These are phyloP conservation scores for Calocybe indica DNA, from an alignment of 768 basidiomycete genomes.

Conservation along the genomic window DNA sequence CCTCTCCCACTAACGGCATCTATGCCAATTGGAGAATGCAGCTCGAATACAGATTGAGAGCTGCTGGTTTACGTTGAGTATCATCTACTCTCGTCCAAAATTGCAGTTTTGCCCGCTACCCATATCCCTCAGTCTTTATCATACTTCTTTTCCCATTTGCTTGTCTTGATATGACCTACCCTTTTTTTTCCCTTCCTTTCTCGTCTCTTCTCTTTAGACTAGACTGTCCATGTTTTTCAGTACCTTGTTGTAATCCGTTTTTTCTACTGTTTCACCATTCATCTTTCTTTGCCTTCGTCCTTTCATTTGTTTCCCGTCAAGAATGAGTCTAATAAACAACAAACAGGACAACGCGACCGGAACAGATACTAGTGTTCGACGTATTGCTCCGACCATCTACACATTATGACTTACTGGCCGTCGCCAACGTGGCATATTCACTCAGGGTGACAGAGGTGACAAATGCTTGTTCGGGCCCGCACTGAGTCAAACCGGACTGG, in stretches of 20 bases:
- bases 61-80: constrained; percentile 28
- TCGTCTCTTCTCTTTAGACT: not conserved
- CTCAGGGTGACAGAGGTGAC: too few relatives aligned
- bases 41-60: constrained; percentile 43
- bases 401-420: too few relatives aligned
- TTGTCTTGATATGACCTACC: not conserved
- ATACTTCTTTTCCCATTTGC: constrained; percentile 3
- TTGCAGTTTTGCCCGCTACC: constrained; percentile 1
- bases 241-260: not conserved
- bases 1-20: constrained; percentile 53
- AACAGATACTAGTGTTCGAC: too few relatives aligned
- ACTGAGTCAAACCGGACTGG: too few relatives aligned
- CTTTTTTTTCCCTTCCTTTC: not conserved
- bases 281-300: not conserved
- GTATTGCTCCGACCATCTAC: too few relatives aligned
- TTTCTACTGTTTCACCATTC: not conserved
- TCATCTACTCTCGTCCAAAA: constrained; percentile 6
- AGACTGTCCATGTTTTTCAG: not conserved
- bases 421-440: too few relatives aligned
- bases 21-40: constrained; percentile 61
- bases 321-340: not conserved
- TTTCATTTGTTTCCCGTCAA: not conserved
- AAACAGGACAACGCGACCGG: too few relatives aligned
- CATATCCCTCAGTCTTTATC: constrained; percentile 4
- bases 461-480: too few relatives aligned